Percentiles rank a stretch among this genome's conserved stretches.
Conservation (phyloP, 2,329 filamentous ascomycete species). For the Paecilomyces fulvus region DNA sequence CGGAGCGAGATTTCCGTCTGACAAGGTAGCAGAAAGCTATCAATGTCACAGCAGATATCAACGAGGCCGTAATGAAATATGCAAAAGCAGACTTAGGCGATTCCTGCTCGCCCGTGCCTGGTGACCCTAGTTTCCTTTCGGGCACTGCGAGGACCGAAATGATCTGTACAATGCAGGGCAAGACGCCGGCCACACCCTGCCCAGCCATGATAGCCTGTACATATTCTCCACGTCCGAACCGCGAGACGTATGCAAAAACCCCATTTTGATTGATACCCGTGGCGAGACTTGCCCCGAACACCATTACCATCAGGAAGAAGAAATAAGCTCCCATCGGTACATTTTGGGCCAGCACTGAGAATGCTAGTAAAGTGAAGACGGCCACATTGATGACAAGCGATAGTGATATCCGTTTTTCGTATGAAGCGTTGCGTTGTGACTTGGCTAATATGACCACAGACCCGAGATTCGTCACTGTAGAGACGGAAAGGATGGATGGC, state of each 20-base stretch:
- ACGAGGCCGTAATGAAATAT: conserved; percentile 84
- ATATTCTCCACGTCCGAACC: conserved; percentile 79
- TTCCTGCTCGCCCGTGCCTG: conserved; percentile 28
- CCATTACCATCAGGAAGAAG: conserved; percentile 71
- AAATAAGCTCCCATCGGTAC: conserved; percentile 62
- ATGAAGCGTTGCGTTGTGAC: conserved; percentile 73
- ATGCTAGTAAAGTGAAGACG: conserved; percentile 67
- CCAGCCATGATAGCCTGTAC: conserved; percentile 95
- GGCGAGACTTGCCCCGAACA: conserved; percentile 68
- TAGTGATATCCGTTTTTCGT: conserved; percentile 73
- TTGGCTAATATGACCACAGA: conserved; percentile 70
- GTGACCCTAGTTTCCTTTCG: conserved; percentile 19
- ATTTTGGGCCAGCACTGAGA: conserved; percentile 59
- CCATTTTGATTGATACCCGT: conserved; percentile 89
- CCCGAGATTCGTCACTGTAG: conserved; percentile 71
- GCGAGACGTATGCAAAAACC: conserved; percentile 80
- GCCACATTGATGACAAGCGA: conserved; percentile 69
- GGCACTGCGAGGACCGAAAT: conserved; percentile 65
- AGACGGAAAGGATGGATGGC: conserved; percentile 77
- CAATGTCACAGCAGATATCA: conserved; percentile 62
- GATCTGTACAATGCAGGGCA: conserved; percentile 83
- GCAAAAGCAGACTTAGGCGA: conserved; percentile 68
- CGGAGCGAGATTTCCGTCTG: conserved; percentile 5
- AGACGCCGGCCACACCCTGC: conserved; percentile 82
- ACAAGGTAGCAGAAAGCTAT: conserved; percentile 64